These are phyloP conservation scores for Parachaetomium inaequale DNA, from an alignment of 495 filamentous ascomycete species.

Conservation along the genomic window DNA sequence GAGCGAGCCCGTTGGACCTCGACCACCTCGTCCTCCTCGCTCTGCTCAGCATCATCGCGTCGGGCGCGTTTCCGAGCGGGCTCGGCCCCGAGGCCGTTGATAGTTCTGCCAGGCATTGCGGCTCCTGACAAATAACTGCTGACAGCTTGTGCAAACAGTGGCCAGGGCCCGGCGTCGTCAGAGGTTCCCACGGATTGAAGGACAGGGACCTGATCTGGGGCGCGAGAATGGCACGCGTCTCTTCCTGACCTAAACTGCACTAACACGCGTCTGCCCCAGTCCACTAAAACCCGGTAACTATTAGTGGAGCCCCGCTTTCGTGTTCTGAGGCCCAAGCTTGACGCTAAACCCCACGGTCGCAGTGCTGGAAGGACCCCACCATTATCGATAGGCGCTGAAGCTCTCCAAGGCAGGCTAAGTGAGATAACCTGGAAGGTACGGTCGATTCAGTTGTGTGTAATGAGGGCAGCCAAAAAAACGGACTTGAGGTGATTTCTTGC, in stretches of 20 bases:
- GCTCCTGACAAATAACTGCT: background rate
- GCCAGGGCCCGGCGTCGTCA: too few species aligned
- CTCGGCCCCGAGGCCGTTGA: slow-evolving; percentile 22
- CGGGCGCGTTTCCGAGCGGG: slow-evolving; percentile 37
- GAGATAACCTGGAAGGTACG: background rate
- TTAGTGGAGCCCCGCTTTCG: slow-evolving; percentile 1
- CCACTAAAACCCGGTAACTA: background rate
- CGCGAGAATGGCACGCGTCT: background rate
- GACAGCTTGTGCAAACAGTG: background rate
- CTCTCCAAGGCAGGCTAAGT: background rate
- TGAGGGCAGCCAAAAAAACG: too few species aligned
- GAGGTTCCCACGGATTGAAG: background rate
- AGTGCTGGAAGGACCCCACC: background rate
- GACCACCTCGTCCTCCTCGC: slow-evolving; percentile 48
- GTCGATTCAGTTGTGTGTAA: too few species aligned
- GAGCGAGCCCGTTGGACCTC: slow-evolving; percentile 47
- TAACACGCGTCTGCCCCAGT: background rate
- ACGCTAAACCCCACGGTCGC: background rate
- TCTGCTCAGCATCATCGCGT: slow-evolving; percentile 30
- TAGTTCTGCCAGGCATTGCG: slow-evolving; percentile 24
- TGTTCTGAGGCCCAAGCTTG: background rate
- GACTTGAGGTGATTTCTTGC: too few species aligned
- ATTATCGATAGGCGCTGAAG: background rate
- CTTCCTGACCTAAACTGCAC: background rate
- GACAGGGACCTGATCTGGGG: background rate